Evolutionary conservation across 2,329 filamentous ascomycete genomes (phyloP), one percentile per base, ranked within the genome.

Genomic region (Teratosphaeria destructans): DNA sequence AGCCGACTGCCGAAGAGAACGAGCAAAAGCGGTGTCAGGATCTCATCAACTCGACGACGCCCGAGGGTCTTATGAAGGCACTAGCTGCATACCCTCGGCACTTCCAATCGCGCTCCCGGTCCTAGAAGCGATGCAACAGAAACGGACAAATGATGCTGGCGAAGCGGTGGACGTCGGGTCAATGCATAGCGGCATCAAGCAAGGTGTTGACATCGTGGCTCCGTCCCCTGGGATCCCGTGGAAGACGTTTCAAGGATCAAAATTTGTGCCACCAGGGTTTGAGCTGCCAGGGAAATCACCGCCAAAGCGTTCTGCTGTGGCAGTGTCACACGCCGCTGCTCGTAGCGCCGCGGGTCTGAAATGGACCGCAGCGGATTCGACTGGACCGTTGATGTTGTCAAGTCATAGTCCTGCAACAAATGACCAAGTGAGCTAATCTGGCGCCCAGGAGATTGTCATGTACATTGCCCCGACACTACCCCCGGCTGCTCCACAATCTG

Each of bases 41-140:
- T 27, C 56, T 62, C 8, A 62, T 68, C 29, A 23, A 61, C n/a
- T 54, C 59, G 6, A 63, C 63, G 29, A 57, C 61, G 11, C 57
- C 54, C 1, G 57, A 57, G 3, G 56, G 59, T 6, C 27, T 67
- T 26, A 57, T 59, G 35, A 63, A 59, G 34, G 66, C 65, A n/a
- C 54, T 68, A 23, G 43, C 59, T 37, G 64, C 64, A 59, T 65
- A 3, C 61, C 65, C 8, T 57, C 60, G 16, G 62, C 63, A 19
- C 55, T 66, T 12, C 60, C 64, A 16, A 60, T 66, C 29, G 58
- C 61, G 12, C 19, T 59, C 16, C 61, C 65, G 3, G 57, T 65
- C 14, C 35, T 65, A 29, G 57, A 61, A 32, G 53, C 57, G n/a
- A 32, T 59, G 11, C 54, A 49, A 39, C 43, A 56, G 5, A 54